Evolutionary conservation across 1,284 basidiomycete genomes (phyloP).

Genomic region (Pascua guehoae): DNA sequence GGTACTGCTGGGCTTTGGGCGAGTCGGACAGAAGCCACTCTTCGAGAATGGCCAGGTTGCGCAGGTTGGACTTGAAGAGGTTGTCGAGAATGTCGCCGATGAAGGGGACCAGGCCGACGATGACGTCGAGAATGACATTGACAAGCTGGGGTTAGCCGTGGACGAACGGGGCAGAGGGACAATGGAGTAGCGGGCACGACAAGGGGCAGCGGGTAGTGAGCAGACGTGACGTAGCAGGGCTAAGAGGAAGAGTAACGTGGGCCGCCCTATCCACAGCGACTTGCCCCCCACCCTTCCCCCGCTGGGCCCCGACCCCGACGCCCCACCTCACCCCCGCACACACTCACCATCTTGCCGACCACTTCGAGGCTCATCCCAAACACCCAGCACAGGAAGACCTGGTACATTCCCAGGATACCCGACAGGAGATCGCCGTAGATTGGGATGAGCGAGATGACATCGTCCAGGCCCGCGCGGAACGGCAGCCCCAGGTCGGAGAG

Average conservation of each 20-base stretch:
- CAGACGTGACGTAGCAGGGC: background rate
- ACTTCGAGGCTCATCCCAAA: slow-evolving; percentile 39
- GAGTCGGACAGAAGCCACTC: slow-evolving; percentile 36
- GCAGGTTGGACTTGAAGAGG: slow-evolving; percentile 49
- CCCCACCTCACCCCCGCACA: background rate
- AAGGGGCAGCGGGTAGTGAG: too few relatives aligned
- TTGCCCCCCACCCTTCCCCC: background rate
- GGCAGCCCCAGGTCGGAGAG: slow-evolving; percentile 48
- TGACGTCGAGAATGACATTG: slow-evolving; percentile 43
- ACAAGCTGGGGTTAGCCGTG: slow-evolving; percentile 25
- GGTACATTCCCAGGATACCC: slow-evolving; percentile 46
- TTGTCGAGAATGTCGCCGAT: slow-evolving; percentile 49
- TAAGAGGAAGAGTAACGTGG: background rate
- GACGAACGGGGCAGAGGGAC: too few relatives aligned
- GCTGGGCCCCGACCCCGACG: background rate
- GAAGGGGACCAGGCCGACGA: slow-evolving; percentile 45
- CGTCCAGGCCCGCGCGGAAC: slow-evolving; percentile 49
- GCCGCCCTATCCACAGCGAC: background rate
- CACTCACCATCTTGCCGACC: slow-evolving; percentile 43
- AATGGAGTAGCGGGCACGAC: too few relatives aligned
- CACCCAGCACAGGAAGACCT: slow-evolving; percentile 45
- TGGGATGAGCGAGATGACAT: slow-evolving; percentile 48
- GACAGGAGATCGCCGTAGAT: slow-evolving; percentile 48
- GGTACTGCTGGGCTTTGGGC: slow-evolving; percentile 26
- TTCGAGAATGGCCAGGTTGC: slow-evolving; percentile 45